Conservation (phyloP, 371 early-diverging fungal species). For the Mortierella sp. region DNA sequence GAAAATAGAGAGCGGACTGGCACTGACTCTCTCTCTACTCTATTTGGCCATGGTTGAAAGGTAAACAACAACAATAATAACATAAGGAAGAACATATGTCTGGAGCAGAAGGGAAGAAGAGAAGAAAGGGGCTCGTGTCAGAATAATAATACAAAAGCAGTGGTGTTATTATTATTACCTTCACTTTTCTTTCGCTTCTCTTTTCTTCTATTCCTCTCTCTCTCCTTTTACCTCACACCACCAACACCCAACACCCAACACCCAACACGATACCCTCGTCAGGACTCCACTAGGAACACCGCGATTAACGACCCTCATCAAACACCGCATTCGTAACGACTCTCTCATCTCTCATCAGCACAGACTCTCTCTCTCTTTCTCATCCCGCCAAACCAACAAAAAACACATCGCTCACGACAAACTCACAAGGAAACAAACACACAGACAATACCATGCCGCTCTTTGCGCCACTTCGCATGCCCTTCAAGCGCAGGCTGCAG, state of each 20-base stretch:
- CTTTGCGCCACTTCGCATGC: conserved; percentile 81
- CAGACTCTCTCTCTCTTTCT: not conserved
- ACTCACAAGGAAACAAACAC: not conserved
- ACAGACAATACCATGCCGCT: conserved; percentile 46
- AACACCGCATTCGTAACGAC: not conserved
- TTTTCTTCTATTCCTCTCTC: not conserved
- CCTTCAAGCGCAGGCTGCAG: conserved; percentile 80
- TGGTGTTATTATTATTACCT: not conserved
- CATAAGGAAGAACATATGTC: not conserved
- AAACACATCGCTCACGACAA: not conserved
- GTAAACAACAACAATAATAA: not conserved
- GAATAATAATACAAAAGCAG: not conserved
- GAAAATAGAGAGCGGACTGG: conserved; percentile 1
- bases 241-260: not conserved
- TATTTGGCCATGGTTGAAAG: not conserved
- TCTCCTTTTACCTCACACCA: not conserved
- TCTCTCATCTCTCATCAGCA: conserved; percentile 8
- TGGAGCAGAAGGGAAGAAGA: not conserved
- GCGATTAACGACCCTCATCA: conserved; percentile 5
- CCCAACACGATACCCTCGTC: not conserved
- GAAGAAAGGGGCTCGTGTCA: not conserved
- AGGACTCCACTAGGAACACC: conserved; percentile 6
- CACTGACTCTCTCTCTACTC: not conserved
- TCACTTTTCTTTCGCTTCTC: not conserved
- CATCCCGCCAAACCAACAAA: not conserved